Conservation (phyloP, 345 rosid species). For the Populus pruinosa region DNA sequence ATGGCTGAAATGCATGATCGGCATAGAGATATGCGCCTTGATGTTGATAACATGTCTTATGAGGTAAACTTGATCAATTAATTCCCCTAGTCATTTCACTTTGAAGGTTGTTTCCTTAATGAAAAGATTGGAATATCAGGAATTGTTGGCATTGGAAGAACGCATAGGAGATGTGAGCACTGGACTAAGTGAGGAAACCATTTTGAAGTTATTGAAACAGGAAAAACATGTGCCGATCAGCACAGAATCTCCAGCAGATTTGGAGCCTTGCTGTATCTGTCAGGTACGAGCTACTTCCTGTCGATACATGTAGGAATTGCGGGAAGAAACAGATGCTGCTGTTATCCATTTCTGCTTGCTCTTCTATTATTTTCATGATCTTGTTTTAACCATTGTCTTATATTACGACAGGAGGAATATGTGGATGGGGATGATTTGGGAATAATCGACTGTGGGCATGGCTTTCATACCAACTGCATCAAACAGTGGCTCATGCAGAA, state of each 20-base stretch:
- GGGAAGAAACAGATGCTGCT: neutral
- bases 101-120: neutral
- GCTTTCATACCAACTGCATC: slow-evolving; percentile 24
- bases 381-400: neutral
- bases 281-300: slow-evolving; percentile 7
- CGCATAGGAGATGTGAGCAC: slow-evolving; percentile 30
- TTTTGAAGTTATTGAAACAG: slow-evolving; percentile 18
- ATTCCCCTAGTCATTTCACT: neutral
- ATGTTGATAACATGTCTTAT: slow-evolving; percentile 31
- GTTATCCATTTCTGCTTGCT: neutral
- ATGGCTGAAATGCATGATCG: slow-evolving; percentile 27
- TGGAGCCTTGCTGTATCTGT: slow-evolving; percentile 28
- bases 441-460: slow-evolving; percentile 22
- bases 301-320: too few species aligned
- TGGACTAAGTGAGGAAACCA: slow-evolving; percentile 20
- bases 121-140: slow-evolving; percentile 6
- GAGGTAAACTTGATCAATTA: slow-evolving; percentile 16
- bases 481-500: slow-evolving; percentile 23
- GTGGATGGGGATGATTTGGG: slow-evolving; percentile 16
- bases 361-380: neutral
- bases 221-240: neutral
- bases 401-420: slow-evolving; percentile 21
- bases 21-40: slow-evolving; percentile 32
- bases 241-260: neutral
- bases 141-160: slow-evolving; percentile 29